Base-by-base conservation (phyloP, 108 stramenopile species). In the Aurantiochytrium sp. region DNA sequence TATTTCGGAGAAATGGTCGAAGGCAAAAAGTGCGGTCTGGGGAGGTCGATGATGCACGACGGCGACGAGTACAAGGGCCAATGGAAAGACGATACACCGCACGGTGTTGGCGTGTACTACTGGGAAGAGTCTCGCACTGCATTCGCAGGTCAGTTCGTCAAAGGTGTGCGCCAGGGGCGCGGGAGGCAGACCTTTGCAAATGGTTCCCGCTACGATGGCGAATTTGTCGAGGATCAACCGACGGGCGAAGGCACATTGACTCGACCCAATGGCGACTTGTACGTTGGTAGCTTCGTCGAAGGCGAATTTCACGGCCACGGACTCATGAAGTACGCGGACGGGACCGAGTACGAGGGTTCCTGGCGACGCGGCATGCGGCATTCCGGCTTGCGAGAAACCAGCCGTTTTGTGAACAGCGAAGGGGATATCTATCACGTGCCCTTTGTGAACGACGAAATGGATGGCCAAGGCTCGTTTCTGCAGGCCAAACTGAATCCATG, bases 31-130 rank as follows among this genome's bases (percentile, higher is more conserved):
- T 53, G 28, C 51, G 73, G 73, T 0, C 5, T 53, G 19, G 73
- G 73, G 2, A 21, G 73, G 73, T 25, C 28, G 10, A 53, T 47
- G 0, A 83, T 83, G 73, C 49, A 21, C n/a, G 45, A 47, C 28
- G 73, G 73, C 23, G 73, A 83, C 73, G 73, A 83, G 73, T 83
- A 83, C 73, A 83, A 53, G n/a, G 73, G 73, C 49, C 49, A 83
- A 53, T 83, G 73, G 73, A 12, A 51, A 5, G 73, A 83, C n/a
- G 73, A 83, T 53, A 21, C 5, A 18, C 73, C 73, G 23, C 49
- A 83, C 28, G 73, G 73, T 6, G 10, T 47, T 12, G 73, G 73
- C 5, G n/a, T 83, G 5, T 53, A 83, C 28, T 53, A 25, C 2
- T 51, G 49, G 44, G 73, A 53, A 47, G 44, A 47, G 49, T 21